Percentiles rank a stretch among this genome's conserved stretches.
phyloP scores from a whole-genome alignment of 192 early-diverging fungal species.

The Umbelopsis ramanniana region DNA sequence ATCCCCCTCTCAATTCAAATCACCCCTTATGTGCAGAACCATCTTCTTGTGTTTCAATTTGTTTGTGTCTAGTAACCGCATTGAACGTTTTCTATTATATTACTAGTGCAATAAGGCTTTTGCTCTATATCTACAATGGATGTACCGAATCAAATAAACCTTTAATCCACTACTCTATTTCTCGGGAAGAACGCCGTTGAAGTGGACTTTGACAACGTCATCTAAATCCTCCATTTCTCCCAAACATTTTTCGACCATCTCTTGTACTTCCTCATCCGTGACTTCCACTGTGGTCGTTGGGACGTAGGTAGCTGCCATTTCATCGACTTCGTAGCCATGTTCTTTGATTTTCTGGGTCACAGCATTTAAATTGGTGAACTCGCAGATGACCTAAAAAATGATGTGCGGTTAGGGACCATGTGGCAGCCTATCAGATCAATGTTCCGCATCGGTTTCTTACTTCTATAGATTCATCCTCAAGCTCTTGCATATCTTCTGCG shows the following conservation, averaged over 20 bases:
- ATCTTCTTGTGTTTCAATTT: not conserved
- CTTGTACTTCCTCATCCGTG: conserved; percentile 44
- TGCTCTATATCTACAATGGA: not conserved
- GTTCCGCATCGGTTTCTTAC: conserved; percentile 15
- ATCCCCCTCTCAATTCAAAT: not conserved
- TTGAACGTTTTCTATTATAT: not conserved
- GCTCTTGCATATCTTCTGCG: conserved; percentile 63
- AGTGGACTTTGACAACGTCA: conserved; percentile 65
- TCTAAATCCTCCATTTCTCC: conserved; percentile 63
- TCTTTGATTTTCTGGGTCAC: conserved; percentile 50
- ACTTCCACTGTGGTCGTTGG: conserved; percentile 50
- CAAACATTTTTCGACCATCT: conserved; percentile 53
- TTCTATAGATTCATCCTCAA: conserved; percentile 52
- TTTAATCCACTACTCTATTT: not conserved
- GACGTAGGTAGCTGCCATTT: conserved; percentile 62
- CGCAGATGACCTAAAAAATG: conserved; percentile 50
- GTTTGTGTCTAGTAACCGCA: not conserved
- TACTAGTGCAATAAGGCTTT: not conserved
- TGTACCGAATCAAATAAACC: not conserved
- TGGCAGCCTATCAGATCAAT: no score
- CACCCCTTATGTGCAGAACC: not conserved
- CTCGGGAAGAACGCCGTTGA: conserved; percentile 46
- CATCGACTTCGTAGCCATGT: conserved; percentile 57
- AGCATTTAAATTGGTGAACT: conserved; percentile 50
- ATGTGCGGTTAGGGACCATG: no score